phyloP scores from a whole-genome alignment of 2,329 filamentous ascomycete species.

The Parastagonospora nodorum region DNA sequence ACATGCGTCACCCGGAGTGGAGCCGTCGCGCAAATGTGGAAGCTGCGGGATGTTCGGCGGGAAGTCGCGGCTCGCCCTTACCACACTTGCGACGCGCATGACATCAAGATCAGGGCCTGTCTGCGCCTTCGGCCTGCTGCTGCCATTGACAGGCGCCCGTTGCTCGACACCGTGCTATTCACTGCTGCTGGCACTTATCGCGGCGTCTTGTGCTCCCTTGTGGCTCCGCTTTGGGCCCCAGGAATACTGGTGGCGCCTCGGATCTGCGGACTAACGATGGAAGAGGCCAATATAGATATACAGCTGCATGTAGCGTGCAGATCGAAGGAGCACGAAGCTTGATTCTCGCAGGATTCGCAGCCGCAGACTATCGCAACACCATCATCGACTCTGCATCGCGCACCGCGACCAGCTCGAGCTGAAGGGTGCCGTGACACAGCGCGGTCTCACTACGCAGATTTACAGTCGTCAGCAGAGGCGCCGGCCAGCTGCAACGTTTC shows the following conservation, averaged over 20 bases:
- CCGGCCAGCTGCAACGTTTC: not conserved
- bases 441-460: not conserved
- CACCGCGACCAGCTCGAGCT: not conserved
- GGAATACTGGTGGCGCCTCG: conserved; percentile 1
- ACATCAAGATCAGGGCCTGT: not conserved
- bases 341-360: conserved; percentile 1
- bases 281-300: not conserved
- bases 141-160: not conserved
- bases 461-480: not conserved
- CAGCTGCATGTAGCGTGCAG: not conserved
- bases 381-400: not conserved
- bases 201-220: not conserved
- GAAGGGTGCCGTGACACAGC: not conserved
- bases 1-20: not conserved
- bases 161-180: not conserved
- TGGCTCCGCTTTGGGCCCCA: not conserved
- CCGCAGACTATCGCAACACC: not conserved
- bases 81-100: not conserved
- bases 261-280: not conserved
- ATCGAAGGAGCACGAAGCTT: conserved; percentile 1
- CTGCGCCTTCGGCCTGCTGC: not conserved
- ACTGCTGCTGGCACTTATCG: not conserved
- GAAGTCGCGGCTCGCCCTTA: not conserved
- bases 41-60: too few species aligned
- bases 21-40: not conserved